phyloP scores from a whole-genome alignment of 2,329 filamentous ascomycete species.

The Alternaria sp. region DNA sequence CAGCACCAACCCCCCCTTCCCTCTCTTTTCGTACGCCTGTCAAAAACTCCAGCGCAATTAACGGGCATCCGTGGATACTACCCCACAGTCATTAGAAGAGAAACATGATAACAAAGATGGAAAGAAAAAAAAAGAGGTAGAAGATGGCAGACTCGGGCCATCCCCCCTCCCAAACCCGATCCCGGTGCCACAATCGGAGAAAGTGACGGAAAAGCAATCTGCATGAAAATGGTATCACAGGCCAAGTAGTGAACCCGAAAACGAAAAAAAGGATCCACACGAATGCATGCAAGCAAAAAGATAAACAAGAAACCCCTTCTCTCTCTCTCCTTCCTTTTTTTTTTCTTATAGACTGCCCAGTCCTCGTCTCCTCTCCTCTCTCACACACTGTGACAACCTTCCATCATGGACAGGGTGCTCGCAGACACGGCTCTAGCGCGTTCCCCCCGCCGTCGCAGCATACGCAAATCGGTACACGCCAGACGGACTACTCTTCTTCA shows the following conservation, averaged over 20 bases:
- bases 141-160: constrained; percentile 1
- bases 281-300: neutral
- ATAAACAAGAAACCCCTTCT: neutral
- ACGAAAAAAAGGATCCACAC: neutral
- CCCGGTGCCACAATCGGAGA: neutral
- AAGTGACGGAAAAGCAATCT: neutral
- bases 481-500: neutral
- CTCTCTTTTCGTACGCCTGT: neutral
- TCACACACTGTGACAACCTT: constrained; percentile 7
- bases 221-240: constrained; percentile 7
- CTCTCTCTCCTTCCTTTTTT: neutral
- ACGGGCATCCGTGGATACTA: neutral
- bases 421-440: constrained; percentile 8
- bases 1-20: neutral
- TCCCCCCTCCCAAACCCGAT: neutral
- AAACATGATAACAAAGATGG: neutral
- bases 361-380: neutral
- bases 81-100: neutral
- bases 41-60: neutral
- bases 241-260: constrained; percentile 3
- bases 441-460: neutral
- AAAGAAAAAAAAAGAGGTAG: neutral
- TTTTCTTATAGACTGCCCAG: neutral
- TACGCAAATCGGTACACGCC: constrained; percentile 9
- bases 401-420: neutral